Percentiles rank a stretch among this genome's conserved stretches.
These are phyloP conservation scores for Lachnellula occidentalis DNA, from an alignment of 2,329 filamentous ascomycete species.

Conservation along the genomic window DNA sequence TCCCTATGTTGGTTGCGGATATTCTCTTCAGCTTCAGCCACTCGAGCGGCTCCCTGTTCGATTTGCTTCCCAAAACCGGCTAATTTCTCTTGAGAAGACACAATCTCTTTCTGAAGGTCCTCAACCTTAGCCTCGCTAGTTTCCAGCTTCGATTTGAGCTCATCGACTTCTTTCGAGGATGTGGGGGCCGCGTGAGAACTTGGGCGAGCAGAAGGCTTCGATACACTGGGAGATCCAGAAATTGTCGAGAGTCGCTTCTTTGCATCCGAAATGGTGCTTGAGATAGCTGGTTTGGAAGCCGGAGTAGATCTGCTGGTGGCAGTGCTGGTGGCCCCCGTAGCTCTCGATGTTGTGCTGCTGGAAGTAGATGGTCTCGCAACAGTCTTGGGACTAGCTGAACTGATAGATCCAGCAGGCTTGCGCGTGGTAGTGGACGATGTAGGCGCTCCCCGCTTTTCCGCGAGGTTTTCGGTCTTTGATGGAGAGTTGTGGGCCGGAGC, in stretches of 20 bases:
- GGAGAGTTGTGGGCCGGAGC: conserved; percentile 23
- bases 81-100: conserved; percentile 50
- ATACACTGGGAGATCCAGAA: conserved; percentile 32
- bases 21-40: conserved; percentile 37
- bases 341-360: conserved; percentile 29
- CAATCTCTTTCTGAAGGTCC: conserved; percentile 51
- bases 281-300: conserved; percentile 31
- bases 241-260: conserved; percentile 54
- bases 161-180: conserved; percentile 50
- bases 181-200: conserved; percentile 25
- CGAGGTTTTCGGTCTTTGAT: conserved; percentile 23
- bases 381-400: conserved; percentile 32
- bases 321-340: conserved; percentile 31
- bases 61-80: conserved; percentile 48
- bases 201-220: conserved; percentile 39
- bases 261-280: conserved; percentile 40
- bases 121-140: conserved; percentile 54
- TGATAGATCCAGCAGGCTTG: conserved; percentile 25
- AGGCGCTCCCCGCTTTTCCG: conserved; percentile 26
- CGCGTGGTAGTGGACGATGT: conserved; percentile 28
- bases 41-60: conserved; percentile 35
- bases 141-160: conserved; percentile 53
- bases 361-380: conserved; percentile 35
- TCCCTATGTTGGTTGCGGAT: conserved; percentile 40
- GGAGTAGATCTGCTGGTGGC: conserved; percentile 30